Conservation (phyloP, 2,329 filamentous ascomycete genomes). For the Tolypocladium cylindrosporum region DNA sequence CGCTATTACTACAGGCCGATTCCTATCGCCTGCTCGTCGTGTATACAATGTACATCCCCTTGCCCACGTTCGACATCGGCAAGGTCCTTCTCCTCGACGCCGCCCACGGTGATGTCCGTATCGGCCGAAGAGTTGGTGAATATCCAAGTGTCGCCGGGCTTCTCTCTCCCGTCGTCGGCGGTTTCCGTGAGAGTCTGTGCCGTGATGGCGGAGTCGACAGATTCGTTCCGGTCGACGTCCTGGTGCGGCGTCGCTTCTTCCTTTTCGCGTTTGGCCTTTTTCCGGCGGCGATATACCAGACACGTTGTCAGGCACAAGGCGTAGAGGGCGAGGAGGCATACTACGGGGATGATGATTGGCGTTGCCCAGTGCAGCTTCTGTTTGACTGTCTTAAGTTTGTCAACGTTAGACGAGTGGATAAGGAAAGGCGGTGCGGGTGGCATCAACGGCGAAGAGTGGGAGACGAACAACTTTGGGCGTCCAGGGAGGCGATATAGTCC, state of each 20-base stretch:
- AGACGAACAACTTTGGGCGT: conserved; percentile 8
- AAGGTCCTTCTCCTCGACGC: not conserved
- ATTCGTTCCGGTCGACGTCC: conserved; percentile 9
- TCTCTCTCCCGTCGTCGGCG: conserved; percentile 8
- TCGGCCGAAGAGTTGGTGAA: not conserved
- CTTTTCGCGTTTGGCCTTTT: conserved; percentile 10
- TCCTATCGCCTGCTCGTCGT: not conserved
- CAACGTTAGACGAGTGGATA: conserved; percentile 1
- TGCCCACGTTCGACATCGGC: not conserved
- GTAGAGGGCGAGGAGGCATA: conserved; percentile 19
- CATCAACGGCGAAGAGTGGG: not conserved
- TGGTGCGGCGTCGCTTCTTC: conserved; percentile 7
- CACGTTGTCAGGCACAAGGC: conserved; percentile 16
- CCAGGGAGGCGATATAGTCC: conserved; percentile 22
- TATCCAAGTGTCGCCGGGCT: conserved; percentile 4
- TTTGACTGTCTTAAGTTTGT: conserved; percentile 9
- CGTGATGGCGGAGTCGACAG: conserved; percentile 12
- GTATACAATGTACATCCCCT: not conserved
- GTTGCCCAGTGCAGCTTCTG: conserved; percentile 14
- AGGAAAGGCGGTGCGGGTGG: not conserved
- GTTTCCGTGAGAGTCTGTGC: conserved; percentile 9
- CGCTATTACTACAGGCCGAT: not conserved
- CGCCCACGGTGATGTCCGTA: not conserved
- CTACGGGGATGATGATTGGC: conserved; percentile 18
- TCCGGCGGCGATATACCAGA: conserved; percentile 16